These are phyloP conservation scores for Isoetes taiwanensis DNA, from an alignment of 75 land plant genomes.

Conservation along the genomic window DNA sequence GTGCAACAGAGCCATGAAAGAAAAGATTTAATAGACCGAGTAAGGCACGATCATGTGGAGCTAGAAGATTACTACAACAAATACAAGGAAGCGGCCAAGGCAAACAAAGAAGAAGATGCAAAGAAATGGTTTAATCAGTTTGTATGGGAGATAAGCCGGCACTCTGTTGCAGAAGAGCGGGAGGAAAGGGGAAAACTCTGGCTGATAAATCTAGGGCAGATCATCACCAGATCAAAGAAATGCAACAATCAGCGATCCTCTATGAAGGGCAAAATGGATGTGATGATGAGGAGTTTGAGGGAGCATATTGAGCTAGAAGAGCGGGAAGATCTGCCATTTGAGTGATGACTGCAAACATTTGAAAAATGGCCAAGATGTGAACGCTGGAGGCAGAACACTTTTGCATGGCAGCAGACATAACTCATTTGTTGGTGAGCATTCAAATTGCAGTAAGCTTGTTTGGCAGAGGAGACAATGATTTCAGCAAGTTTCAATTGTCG, in stretches of 20 bases:
- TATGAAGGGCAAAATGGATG: constrained; percentile 15
- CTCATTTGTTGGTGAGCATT: too few relatives aligned
- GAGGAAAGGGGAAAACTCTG: constrained; percentile 12
- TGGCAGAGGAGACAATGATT: too few relatives aligned
- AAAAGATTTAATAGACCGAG: constrained; percentile 9
- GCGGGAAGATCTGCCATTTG: constrained; percentile 20
- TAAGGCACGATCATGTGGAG: constrained; percentile 19
- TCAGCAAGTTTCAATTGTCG: too few relatives aligned
- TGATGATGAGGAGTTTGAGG: constrained; percentile 14
- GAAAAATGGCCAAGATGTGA: too few relatives aligned
- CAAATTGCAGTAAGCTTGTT: too few relatives aligned
- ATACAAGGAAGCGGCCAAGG: constrained; percentile 15
- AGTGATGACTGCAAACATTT: too few relatives aligned
- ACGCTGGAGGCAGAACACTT: too few relatives aligned
- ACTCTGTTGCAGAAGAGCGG: constrained; percentile 25
- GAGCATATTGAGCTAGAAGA: constrained; percentile 23
- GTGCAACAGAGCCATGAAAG: too few relatives aligned
- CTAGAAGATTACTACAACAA: constrained; percentile 15
- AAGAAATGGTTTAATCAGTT: constrained; percentile 27
- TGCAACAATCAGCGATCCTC: neutral
- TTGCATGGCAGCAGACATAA: too few relatives aligned
- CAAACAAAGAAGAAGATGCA: constrained; percentile 10
- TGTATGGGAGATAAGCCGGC: constrained; percentile 21
- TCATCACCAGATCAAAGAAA: constrained; percentile 18
- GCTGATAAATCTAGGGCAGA: constrained; percentile 24